Percentiles rank a stretch among this genome's conserved stretches.
These are phyloP conservation scores for Fistulinella prunicolor DNA, from an alignment of 768 basidiomycete species.

Conservation along the genomic window DNA sequence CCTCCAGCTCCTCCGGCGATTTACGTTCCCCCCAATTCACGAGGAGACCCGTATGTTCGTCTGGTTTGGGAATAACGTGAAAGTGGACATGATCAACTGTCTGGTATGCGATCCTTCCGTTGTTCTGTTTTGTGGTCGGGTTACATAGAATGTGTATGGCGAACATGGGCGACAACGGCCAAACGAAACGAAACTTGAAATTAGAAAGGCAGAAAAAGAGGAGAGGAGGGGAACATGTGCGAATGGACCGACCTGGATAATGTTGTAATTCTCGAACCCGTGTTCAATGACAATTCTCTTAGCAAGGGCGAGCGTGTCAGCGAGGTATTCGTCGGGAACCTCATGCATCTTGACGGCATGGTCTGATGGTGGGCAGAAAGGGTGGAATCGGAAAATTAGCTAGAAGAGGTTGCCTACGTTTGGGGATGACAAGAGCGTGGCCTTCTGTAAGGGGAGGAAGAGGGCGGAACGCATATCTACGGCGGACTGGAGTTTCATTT, in stretches of 20 bases:
- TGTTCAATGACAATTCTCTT: conserved; percentile 81
- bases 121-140: no score
- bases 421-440: conserved; percentile 89
- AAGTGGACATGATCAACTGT: conserved; percentile 86
- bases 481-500: no score
- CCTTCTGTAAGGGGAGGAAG: conserved; percentile 85
- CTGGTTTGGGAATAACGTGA: conserved; percentile 90
- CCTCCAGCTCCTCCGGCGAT: conserved; percentile 6
- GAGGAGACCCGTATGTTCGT: conserved; percentile 64
- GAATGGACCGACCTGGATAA: conserved; percentile 53
- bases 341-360: conserved; percentile 86
- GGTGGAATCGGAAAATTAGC: no score
- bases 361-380: conserved; percentile 41
- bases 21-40: conserved; percentile 56
- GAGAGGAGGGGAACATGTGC: no score
- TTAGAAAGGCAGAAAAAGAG: no score
- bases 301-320: conserved; percentile 71
- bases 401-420: conserved; percentile 51
- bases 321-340: conserved; percentile 78
- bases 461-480: conserved; percentile 84
- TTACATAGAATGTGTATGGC: no score
- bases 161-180: no score
- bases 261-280: conserved; percentile 75
- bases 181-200: no score
- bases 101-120: conserved; percentile 61